Evolutionary conservation across 139 green algal genomes (phyloP).

Genomic region (Ettlia oleoabundans): DNA sequence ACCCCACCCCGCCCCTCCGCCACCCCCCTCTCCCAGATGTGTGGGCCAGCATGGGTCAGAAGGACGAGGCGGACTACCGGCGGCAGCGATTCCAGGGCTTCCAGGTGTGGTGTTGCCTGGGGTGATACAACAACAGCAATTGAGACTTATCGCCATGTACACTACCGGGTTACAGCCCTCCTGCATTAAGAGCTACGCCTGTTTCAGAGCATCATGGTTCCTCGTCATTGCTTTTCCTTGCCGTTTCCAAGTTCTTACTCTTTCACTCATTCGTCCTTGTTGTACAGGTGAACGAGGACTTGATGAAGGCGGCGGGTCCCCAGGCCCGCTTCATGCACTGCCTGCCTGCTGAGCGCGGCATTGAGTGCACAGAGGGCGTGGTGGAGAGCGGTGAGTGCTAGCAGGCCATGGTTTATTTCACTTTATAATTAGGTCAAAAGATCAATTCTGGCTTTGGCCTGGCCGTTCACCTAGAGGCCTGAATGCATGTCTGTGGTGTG

Average conservation of each 20-base stretch:
- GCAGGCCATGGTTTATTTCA: neutral
- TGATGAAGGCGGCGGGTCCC: slow-evolving; percentile 89
- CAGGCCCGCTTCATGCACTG: slow-evolving; percentile 98
- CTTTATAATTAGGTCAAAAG: too few relatives aligned
- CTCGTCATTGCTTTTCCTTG: too few relatives aligned
- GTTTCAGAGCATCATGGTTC: too few relatives aligned
- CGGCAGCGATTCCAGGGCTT: slow-evolving; percentile 88
- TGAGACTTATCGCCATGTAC: too few relatives aligned
- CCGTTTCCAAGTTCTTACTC: too few relatives aligned
- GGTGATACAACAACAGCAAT: too few relatives aligned
- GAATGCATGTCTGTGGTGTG: neutral
- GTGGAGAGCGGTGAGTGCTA: slow-evolving; percentile 76
- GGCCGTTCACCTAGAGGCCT: too few relatives aligned
- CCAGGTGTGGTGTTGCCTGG: slow-evolving; percentile 77
- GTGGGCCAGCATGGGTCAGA: slow-evolving; percentile 99
- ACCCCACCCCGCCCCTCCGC: neutral
- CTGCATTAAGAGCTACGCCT: too few relatives aligned
- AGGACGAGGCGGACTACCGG: slow-evolving; percentile 89
- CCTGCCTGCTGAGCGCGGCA: slow-evolving; percentile 92
- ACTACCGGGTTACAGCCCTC: too few relatives aligned
- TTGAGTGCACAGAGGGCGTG: slow-evolving; percentile 92
- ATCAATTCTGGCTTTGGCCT: too few relatives aligned
- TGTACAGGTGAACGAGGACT: slow-evolving; percentile 83
- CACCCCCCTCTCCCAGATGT: slow-evolving; percentile 75
- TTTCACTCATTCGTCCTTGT: too few relatives aligned